Percentiles rank a stretch among this genome's conserved stretches.
phyloP scores from a whole-genome alignment of 2,329 filamentous ascomycete species.

The Intubia oerlemansii region DNA sequence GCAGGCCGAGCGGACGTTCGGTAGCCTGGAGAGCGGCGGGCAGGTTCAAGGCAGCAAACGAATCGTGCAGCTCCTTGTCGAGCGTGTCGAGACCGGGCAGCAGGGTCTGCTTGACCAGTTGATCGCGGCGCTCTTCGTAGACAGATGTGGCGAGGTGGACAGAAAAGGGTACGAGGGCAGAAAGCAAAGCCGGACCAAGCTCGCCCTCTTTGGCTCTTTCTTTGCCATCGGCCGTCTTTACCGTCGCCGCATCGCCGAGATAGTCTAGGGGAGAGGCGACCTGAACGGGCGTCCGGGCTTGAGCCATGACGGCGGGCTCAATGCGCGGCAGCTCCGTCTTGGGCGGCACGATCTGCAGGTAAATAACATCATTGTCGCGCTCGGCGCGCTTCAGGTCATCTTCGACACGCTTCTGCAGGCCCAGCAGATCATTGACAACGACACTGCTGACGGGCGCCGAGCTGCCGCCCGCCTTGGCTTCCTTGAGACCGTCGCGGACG shows the following conservation, averaged over 20 bases:
- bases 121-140: conserved; percentile 77
- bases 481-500: conserved; percentile 69
- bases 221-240: too few relatives aligned
- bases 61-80: conserved; percentile 58
- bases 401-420: conserved; percentile 58
- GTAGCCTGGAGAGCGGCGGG: conserved; percentile 85
- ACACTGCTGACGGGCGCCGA: conserved; percentile 66
- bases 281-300: conserved; percentile 57
- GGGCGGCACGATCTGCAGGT: conserved; percentile 56
- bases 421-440: conserved; percentile 64
- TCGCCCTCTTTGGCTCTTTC: too few relatives aligned
- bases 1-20: conserved; percentile 82
- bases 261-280: conserved; percentile 61
- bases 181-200: conserved; percentile 70
- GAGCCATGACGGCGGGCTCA: conserved; percentile 76
- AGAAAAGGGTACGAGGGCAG: conserved; percentile 82
- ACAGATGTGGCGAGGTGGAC: conserved; percentile 91
- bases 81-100: conserved; percentile 67
- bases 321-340: conserved; percentile 75
- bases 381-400: conserved; percentile 85
- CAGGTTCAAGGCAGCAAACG: conserved; percentile 64
- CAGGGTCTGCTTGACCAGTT: conserved; percentile 74
- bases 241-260: conserved; percentile 63
- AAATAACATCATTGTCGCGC: conserved; percentile 93
- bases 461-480: conserved; percentile 38